Conservation (phyloP, 2,329 filamentous ascomycete genomes). For the Paecilomyces niveus region DNA sequence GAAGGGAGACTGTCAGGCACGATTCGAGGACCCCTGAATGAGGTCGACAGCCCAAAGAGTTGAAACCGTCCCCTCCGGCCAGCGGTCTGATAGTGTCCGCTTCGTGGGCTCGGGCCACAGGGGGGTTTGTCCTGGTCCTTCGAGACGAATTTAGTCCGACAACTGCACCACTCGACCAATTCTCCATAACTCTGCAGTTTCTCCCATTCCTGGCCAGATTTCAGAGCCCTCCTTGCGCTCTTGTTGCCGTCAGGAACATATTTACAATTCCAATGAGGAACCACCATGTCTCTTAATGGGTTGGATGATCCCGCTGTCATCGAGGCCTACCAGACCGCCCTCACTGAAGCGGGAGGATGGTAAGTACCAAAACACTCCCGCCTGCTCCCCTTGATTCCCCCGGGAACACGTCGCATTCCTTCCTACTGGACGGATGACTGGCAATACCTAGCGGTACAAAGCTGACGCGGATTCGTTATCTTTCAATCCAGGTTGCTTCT, state of each 20-base stretch:
- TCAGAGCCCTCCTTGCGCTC: neutral
- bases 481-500: conserved; percentile 70
- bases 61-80: neutral
- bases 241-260: neutral
- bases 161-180: neutral
- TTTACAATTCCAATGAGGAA: neutral
- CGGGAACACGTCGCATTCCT: conserved; percentile 1
- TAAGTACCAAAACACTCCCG: conserved; percentile 49
- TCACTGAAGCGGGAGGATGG: conserved; percentile 88
- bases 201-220: neutral
- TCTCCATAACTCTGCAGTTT: neutral
- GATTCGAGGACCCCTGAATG: neutral
- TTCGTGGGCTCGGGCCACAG: neutral
- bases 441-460: conserved; percentile 1
- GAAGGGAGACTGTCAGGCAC: neutral
- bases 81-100: neutral
- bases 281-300: conserved; percentile 87
- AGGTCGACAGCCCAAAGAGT: neutral
- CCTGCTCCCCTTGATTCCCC: neutral
- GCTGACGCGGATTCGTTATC: conserved; percentile 7
- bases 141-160: neutral
- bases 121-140: neutral
- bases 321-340: conserved; percentile 75
- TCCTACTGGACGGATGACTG: neutral
- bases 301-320: conserved; percentile 73